These are phyloP conservation scores for Aspergillus spinulosporus DNA, from an alignment of 2,329 filamentous ascomycete genomes.

Conservation along the genomic window DNA sequence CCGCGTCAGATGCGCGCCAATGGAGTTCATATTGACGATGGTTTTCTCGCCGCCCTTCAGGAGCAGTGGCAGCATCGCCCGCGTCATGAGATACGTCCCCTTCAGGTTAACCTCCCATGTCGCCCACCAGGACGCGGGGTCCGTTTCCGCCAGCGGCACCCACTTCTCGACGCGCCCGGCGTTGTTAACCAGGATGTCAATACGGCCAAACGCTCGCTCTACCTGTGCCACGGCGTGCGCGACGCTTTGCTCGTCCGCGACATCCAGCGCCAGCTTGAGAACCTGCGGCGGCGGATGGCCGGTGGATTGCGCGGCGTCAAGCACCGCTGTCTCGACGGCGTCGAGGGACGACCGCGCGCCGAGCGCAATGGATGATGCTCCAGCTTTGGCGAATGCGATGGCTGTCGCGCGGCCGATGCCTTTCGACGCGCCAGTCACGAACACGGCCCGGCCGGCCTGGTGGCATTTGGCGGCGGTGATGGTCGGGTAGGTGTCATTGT, in stretches of 20 bases:
- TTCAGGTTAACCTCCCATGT: conserved; percentile 52
- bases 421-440: conserved; percentile 59
- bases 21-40: conserved; percentile 51
- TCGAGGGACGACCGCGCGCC: conserved; percentile 53
- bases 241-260: conserved; percentile 43
- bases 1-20: conserved; percentile 38
- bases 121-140: conserved; percentile 44
- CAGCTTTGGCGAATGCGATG: conserved; percentile 57
- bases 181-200: conserved; percentile 47
- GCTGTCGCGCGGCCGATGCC: conserved; percentile 58
- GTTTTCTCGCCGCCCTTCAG: conserved; percentile 37
- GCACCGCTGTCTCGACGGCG: conserved; percentile 36
- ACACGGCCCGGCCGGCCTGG: conserved; percentile 45
- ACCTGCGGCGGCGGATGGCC: conserved; percentile 43
- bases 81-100: conserved; percentile 49
- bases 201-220: conserved; percentile 29
- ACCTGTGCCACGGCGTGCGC: conserved; percentile 37
- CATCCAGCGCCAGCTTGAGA: conserved; percentile 46
- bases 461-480: conserved; percentile 48
- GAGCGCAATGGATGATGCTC: conserved; percentile 54
- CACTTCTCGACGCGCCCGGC: conserved; percentile 39
- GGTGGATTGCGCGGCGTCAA: conserved; percentile 20
- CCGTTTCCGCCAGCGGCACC: conserved; percentile 33
- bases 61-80: conserved; percentile 50
- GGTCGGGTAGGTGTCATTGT: conserved; percentile 49